Base-by-base conservation (phyloP, 495 filamentous ascomycete species). In the Penicillium nucicola region DNA sequence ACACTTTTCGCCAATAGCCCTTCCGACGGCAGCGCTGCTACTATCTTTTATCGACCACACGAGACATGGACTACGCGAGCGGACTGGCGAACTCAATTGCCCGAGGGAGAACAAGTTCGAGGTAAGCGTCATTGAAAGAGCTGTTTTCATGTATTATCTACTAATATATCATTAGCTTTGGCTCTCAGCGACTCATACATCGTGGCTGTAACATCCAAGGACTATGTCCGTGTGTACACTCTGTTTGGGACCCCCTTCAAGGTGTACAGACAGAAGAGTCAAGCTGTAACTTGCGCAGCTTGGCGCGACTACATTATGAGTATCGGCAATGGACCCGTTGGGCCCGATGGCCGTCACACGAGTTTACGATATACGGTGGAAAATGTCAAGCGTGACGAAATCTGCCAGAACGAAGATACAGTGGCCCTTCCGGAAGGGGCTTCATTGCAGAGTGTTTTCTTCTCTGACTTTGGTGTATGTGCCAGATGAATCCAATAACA, bases 271-370 rank as follows among this genome's bases (percentile, higher is more conserved):
- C 91, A 93, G 51, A 97, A 97, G 71, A 88, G 86, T 67, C 91
- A 92, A 4, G 87, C 90, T 6, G 90, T 98, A 13, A 90, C 90
- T 1, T 97, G 95, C 58, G 88, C 89, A 2, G 88, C 88, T 50
- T 98, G 88, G 88, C 75, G 87, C 51, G 90, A 98, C 72, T 97
- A 97, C 65, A 83, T 97, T 10, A 79, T 97, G 58, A 95, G 90
- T 0, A 81, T 98, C 57, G 92, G 92, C 17, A 98, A 97, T 59
- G 93, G 93, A 0, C 82, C 95, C 0, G 78, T 96, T 39, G 84
- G 82, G 15, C 79, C 84, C 9, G 85, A 92, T 60, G 93, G 95
- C 34, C 79, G 72, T 34, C 82, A 86, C 5, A 54, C 70, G 12
- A 80, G 78, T 30, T 76, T 98, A 22, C 71, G 87, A 11, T 98